Evolutionary conservation across 805 yeast species (phyloP), one percentile per base, ranked within the genome.

Genomic region (Candida argentea): DNA sequence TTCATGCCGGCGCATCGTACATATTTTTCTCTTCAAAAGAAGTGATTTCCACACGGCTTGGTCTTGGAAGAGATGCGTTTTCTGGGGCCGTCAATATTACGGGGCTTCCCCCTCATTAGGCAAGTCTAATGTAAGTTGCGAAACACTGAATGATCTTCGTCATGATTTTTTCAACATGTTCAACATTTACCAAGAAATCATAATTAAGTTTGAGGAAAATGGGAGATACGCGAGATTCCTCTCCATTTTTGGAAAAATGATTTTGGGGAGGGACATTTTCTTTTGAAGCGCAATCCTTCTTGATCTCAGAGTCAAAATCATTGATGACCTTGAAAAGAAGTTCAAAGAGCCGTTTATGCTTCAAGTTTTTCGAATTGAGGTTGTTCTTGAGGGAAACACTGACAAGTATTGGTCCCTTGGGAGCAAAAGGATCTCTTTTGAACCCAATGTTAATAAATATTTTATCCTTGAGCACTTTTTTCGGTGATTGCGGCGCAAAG

Each of bases 291-390:
- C 28, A 24, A 16, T 22, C 24, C 19, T 26, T 33, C 22, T 29
- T 24, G 9, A 37, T 30, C 19, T 39, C 37, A 9, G 37, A 22
- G 20, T 45, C 50, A 31, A 41, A 39, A 9, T 39, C 48, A 25
- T 37, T 41, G 16, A 50, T 42, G 10, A 42, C 35, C 27, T 50
- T 48, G 36, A 52, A 54, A 3, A 55, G 52, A 33, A 48, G 31
- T 29, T 61, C 68, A 37, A 61, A 60, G 24, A 61, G 41, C 29
- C 44, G 44, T 32, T 57, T 59, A 34, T 52, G 55, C 42, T 59
- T 57, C 26, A 57, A 29, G 35, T 58, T 59, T 31, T 50, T 51
- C 13, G 52, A 37, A 31, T 49, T 55, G 32, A 60, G 46, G 37
- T 58, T 60, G 20, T 60, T 61, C 25, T 49, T 50, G 46, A 60